Conservation (phyloP, 2,329 filamentous ascomycete species). For the Xylaria arbuscula region DNA sequence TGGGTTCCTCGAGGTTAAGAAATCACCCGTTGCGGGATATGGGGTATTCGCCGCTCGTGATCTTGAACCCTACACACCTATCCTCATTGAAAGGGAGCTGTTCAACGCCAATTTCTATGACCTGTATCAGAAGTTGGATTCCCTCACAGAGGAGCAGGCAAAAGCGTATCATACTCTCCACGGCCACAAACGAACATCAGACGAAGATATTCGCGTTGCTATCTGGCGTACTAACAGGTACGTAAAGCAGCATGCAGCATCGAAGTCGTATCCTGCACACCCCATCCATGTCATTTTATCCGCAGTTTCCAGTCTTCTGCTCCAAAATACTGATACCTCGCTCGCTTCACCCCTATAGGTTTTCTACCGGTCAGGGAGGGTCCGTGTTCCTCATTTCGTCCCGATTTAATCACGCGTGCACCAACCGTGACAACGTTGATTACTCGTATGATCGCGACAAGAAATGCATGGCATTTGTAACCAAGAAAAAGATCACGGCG, state of each 20-base stretch:
- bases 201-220: conserved; percentile 49
- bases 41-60: conserved; percentile 59
- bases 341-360: conserved; percentile 19
- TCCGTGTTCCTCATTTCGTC: conserved; percentile 63
- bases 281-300: neutral
- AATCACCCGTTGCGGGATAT: conserved; percentile 57
- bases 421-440: conserved; percentile 54
- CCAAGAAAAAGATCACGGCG: conserved; percentile 52
- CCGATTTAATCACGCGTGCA: conserved; percentile 70
- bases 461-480: conserved; percentile 56
- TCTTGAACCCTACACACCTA: conserved; percentile 53
- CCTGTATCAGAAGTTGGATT: conserved; percentile 53
- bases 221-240: conserved; percentile 62
- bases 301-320: too few relatives aligned
- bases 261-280: neutral
- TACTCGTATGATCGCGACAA: conserved; percentile 55
- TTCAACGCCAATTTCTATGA: conserved; percentile 49
- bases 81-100: conserved; percentile 60
- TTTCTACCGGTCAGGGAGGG: conserved; percentile 28
- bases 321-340: conserved; percentile 1
- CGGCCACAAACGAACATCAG: conserved; percentile 48
- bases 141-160: conserved; percentile 49
- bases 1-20: conserved; percentile 54
- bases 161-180: conserved; percentile 55
- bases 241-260: conserved; percentile 34